Percentiles rank a stretch among this genome's conserved stretches.
Evolutionary conservation across 768 basidiomycete species (phyloP).

Genomic region (Hortiboletus campestris): DNA sequence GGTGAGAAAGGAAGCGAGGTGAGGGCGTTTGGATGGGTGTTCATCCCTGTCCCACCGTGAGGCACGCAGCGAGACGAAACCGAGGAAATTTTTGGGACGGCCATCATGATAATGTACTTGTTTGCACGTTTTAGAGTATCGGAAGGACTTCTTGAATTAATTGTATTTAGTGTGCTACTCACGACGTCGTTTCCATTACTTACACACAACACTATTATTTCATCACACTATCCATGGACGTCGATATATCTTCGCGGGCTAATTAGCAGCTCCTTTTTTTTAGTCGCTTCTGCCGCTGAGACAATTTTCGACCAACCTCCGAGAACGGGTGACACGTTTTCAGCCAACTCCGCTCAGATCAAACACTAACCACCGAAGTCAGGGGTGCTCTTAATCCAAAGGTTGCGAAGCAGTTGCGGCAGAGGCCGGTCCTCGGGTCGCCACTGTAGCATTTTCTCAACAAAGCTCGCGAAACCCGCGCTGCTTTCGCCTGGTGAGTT

Average conservation of each 20-base stretch:
- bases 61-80: background rate
- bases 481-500: too few species aligned
- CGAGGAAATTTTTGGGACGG: background rate
- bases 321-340: too few species aligned
- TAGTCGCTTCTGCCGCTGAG: background rate
- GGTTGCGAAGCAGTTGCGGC: too few species aligned
- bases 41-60: constrained; percentile 34
- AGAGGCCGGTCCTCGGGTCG: too few species aligned
- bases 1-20: constrained; percentile 57
- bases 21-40: constrained; percentile 62
- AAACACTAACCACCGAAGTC: too few species aligned
- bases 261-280: background rate
- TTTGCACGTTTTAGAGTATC: background rate
- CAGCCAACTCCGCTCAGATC: too few species aligned
- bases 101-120: constrained; percentile 4
- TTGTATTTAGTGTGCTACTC: background rate
- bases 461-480: too few species aligned
- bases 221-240: background rate
- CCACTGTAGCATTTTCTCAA: too few species aligned
- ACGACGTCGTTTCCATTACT: background rate
- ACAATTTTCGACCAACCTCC: too few species aligned
- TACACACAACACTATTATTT: background rate
- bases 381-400: too few species aligned
- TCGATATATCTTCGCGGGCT: background rate
- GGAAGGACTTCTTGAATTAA: constrained; percentile 11